Percentiles rank a stretch among this genome's conserved stretches.
phyloP scores from a whole-genome alignment of 768 basidiomycete genomes.

The Psilocybe cyanescens region DNA sequence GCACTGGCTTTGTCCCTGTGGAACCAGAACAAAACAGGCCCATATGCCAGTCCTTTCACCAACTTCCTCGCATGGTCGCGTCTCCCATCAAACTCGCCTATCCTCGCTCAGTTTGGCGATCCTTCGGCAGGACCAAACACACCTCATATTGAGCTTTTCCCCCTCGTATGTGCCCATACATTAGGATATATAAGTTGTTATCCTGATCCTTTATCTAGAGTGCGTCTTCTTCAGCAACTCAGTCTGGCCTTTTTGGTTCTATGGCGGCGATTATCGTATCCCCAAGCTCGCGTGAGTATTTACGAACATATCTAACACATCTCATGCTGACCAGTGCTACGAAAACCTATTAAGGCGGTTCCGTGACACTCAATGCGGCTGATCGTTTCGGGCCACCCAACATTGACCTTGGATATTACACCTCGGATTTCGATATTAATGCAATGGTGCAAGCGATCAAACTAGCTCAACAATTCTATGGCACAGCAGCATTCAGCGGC shows the following conservation, averaged over 20 bases:
- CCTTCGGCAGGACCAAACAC: conserved; percentile 2
- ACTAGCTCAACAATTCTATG: background rate
- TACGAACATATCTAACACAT: too few relatives aligned
- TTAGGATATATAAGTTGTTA: background rate
- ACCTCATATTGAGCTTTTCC: background rate
- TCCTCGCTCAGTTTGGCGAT: background rate
- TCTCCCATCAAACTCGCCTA: background rate
- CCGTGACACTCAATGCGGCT: background rate
- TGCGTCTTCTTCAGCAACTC: background rate
- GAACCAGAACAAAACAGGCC: background rate
- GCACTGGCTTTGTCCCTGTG: background rate
- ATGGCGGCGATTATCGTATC: background rate
- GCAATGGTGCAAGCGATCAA: conserved; percentile 12
- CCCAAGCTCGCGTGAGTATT: background rate
- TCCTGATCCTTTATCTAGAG: background rate
- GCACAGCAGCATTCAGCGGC: background rate
- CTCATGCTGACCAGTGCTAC: background rate
- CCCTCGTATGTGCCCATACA: background rate
- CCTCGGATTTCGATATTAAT: conserved; percentile 3
- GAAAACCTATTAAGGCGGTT: background rate
- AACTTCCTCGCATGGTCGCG: background rate
- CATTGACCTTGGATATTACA: conserved; percentile 7
- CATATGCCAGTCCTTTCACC: background rate
- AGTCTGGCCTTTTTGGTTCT: background rate
- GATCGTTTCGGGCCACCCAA: background rate